These are phyloP conservation scores for Calonectria multiphialidica DNA, from an alignment of 2,329 filamentous ascomycete species.

Conservation along the genomic window DNA sequence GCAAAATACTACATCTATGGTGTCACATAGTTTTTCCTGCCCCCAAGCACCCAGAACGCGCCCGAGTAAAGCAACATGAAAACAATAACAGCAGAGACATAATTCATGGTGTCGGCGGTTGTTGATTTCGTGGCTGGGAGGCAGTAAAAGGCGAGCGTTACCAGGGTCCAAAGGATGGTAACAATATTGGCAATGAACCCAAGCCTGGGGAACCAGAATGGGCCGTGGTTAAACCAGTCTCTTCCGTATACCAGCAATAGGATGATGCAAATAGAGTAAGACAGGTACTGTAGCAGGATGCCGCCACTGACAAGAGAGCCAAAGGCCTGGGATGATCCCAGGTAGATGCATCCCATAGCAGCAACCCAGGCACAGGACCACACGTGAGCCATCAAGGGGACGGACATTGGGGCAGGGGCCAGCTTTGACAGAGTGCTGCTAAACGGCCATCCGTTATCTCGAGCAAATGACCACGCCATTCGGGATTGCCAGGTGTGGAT, in stretches of 20 bases:
- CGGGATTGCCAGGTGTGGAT: slow-evolving; percentile 19
- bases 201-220: slow-evolving; percentile 6
- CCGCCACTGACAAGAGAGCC: not conserved
- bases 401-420: not conserved
- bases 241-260: not conserved
- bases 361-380: slow-evolving; percentile 15
- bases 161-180: not conserved
- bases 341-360: not conserved
- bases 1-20: not conserved
- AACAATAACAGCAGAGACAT: slow-evolving; percentile 2
- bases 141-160: not conserved
- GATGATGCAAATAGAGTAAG: not conserved
- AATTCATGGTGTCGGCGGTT: not conserved
- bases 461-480: slow-evolving; percentile 11
- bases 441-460: slow-evolving; percentile 7
- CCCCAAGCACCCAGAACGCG: not conserved
- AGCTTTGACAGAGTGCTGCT: not conserved
- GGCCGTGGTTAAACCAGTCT: not conserved
- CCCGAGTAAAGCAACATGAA: slow-evolving; percentile 1
- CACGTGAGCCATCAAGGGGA: not conserved
- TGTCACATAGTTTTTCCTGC: not conserved
- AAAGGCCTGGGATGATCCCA: slow-evolving; percentile 3
- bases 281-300: slow-evolving; percentile 14
- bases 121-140: not conserved
- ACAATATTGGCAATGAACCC: not conserved